A percentile compares a stretch with the other conserved stretches of the same genome.
These are phyloP conservation scores for Lagenidium sp. DNA, from an alignment of 352 stramenopile species.

Conservation along the genomic window DNA sequence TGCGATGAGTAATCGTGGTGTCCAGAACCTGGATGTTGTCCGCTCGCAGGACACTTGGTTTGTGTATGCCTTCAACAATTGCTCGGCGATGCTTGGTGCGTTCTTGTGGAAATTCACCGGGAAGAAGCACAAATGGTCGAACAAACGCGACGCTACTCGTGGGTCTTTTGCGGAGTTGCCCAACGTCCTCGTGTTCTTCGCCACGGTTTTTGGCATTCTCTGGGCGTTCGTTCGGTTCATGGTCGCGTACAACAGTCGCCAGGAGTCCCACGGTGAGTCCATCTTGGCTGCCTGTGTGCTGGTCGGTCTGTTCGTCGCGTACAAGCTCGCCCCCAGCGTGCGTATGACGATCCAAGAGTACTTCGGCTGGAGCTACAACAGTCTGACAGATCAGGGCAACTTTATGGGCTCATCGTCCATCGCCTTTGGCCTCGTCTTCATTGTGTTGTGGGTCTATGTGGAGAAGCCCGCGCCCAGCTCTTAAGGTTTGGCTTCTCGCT, in stretches of 20 bases:
- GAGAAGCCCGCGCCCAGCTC: conserved; percentile 38
- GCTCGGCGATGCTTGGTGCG: conserved; percentile 58
- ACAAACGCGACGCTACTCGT: conserved; percentile 51
- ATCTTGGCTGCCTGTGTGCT: conserved; percentile 58
- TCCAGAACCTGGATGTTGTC: conserved; percentile 78
- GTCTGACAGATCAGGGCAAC: conserved; percentile 83
- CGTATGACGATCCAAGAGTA: conserved; percentile 85
- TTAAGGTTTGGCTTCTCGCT: too few species aligned
- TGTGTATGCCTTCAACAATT: conserved; percentile 79
- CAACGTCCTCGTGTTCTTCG: conserved; percentile 80
- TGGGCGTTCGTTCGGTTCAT: conserved; percentile 81
- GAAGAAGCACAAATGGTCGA: conserved; percentile 57
- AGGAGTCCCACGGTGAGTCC: conserved; percentile 68
- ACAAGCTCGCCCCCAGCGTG: conserved; percentile 69
- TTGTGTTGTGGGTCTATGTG: conserved; percentile 77
- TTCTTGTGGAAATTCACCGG: conserved; percentile 82
- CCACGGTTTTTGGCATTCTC: conserved; percentile 55
- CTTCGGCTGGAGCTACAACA: conserved; percentile 85
- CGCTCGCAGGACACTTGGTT: conserved; percentile 75
- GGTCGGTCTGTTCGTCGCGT: conserved; percentile 69
- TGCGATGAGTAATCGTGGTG: conserved; percentile 61
- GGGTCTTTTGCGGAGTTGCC: conserved; percentile 67
- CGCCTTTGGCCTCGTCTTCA: conserved; percentile 73
- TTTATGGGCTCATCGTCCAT: conserved; percentile 79
- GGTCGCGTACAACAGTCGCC: conserved; percentile 58